phyloP scores from a whole-genome alignment of 306 rosid species.

The Ormosia emarginata region DNA sequence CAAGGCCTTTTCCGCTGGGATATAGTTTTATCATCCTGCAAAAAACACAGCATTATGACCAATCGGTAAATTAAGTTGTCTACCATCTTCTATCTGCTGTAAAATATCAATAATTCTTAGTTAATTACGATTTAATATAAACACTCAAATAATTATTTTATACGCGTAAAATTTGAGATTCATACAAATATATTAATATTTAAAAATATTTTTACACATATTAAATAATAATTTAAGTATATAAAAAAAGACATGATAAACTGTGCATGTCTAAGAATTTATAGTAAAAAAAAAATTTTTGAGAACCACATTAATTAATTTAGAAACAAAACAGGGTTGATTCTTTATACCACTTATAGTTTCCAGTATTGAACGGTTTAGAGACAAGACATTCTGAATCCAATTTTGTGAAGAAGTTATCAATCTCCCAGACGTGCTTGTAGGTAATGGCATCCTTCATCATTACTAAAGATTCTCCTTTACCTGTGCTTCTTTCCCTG shows the following conservation, averaged over 20 bases:
- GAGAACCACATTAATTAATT: too few relatives aligned
- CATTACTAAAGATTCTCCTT: conserved; percentile 59
- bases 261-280: too few relatives aligned
- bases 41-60: background rate
- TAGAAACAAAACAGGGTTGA: background rate
- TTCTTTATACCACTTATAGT: conserved; percentile 46
- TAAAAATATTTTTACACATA: too few relatives aligned
- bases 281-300: too few relatives aligned
- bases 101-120: background rate
- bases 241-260: too few relatives aligned
- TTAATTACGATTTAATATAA: too few relatives aligned
- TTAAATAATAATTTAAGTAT: too few relatives aligned
- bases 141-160: too few relatives aligned
- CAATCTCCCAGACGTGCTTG: conserved; percentile 45
- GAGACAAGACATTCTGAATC: conserved; percentile 31
- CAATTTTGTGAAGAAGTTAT: conserved; percentile 37
- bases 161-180: too few relatives aligned
- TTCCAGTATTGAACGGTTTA: conserved; percentile 42
- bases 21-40: conserved; percentile 59
- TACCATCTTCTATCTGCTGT: background rate
- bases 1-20: conserved; percentile 50
- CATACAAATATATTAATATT: too few relatives aligned
- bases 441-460: conserved; percentile 32
- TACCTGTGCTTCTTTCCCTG: conserved; percentile 41
- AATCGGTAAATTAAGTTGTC: background rate